Percentiles rank a stretch among this genome's conserved stretches.
phyloP scores from a whole-genome alignment of 2,329 filamentous ascomycete genomes.

The Coniosporium tulheliwenetii region DNA sequence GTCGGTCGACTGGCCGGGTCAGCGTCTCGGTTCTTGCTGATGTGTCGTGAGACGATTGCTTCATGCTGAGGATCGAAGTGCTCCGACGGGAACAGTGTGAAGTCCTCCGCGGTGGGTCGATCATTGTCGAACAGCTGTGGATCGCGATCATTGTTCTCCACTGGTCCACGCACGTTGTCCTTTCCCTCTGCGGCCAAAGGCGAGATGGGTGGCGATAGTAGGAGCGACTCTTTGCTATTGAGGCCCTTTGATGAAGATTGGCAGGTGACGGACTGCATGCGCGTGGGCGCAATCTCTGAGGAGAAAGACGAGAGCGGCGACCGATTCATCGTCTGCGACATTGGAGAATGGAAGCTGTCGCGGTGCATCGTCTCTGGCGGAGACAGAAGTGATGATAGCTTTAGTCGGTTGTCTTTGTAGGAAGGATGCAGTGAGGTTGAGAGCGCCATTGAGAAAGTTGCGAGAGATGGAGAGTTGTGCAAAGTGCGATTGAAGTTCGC shows the following conservation, averaged over 20 bases:
- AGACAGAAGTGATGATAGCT: slow-evolving; percentile 1
- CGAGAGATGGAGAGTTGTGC: background rate
- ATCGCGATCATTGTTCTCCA: background rate
- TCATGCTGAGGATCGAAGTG: background rate
- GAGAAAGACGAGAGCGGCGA: background rate
- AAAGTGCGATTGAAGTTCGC: background rate
- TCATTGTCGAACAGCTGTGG: background rate
- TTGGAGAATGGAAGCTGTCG: slow-evolving; percentile 1
- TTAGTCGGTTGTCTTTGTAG: background rate
- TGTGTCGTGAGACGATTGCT: background rate
- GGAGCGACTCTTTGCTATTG: background rate
- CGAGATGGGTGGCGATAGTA: slow-evolving; percentile 2
- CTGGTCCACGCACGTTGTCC: background rate
- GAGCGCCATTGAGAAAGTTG: background rate
- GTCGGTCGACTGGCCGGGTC: slow-evolving; percentile 1
- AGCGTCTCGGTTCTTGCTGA: background rate
- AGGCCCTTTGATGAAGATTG: background rate
- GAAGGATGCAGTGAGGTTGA: background rate
- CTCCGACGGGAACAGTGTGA: slow-evolving; percentile 1
- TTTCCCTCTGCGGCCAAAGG: background rate
- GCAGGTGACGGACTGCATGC: background rate
- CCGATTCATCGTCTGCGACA: background rate
- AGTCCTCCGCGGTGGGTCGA: background rate
- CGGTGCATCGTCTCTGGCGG: slow-evolving; percentile 1
- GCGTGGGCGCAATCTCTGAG: background rate